phyloP scores from a whole-genome alignment of 1,139 yeast genomes.

The Pichia sp. region DNA sequence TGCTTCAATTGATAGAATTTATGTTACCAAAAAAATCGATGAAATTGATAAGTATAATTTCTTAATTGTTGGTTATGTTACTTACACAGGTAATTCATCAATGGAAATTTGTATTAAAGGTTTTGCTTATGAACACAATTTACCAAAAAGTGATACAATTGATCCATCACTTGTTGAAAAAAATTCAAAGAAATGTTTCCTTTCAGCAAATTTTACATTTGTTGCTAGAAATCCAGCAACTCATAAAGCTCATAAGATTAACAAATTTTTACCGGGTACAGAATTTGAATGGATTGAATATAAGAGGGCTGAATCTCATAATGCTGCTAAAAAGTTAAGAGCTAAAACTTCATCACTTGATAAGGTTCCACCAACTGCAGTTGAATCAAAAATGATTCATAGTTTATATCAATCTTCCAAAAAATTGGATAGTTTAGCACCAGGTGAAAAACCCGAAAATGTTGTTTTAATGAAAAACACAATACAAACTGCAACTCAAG shows the following conservation, averaged over 20 bases:
- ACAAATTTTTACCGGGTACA: slow-evolving; percentile 65
- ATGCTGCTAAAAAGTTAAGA: slow-evolving; percentile 72
- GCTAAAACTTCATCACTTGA: slow-evolving; percentile 57
- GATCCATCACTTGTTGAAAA: slow-evolving; percentile 35
- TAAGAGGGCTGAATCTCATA: slow-evolving; percentile 83
- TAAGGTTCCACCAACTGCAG: slow-evolving; percentile 64
- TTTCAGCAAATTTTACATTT: slow-evolving; percentile 88
- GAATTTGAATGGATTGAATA: slow-evolving; percentile 78
- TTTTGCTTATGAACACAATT: slow-evolving; percentile 56
- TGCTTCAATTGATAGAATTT: slow-evolving; percentile 88
- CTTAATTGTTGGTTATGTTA: slow-evolving; percentile 77
- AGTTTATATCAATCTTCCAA: slow-evolving; percentile 66
- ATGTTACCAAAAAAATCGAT: slow-evolving; percentile 79
- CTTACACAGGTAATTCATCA: slow-evolving; percentile 91
- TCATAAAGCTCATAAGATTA: slow-evolving; percentile 79
- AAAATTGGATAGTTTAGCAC: slow-evolving; percentile 19
- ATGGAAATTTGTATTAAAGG: slow-evolving; percentile 95
- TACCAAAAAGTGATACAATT: slow-evolving; percentile 28
- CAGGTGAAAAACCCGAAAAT: slow-evolving; percentile 36
- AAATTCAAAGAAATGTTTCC: slow-evolving; percentile 37
- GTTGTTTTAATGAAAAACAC: slow-evolving; percentile 68
- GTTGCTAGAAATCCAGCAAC: slow-evolving; percentile 92
- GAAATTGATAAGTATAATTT: slow-evolving; percentile 71
- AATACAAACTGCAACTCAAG: slow-evolving; percentile 60
- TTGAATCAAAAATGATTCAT: slow-evolving; percentile 69